phyloP scores from a whole-genome alignment of 495 filamentous ascomycete genomes.

The Chlorociboria aeruginascens region DNA sequence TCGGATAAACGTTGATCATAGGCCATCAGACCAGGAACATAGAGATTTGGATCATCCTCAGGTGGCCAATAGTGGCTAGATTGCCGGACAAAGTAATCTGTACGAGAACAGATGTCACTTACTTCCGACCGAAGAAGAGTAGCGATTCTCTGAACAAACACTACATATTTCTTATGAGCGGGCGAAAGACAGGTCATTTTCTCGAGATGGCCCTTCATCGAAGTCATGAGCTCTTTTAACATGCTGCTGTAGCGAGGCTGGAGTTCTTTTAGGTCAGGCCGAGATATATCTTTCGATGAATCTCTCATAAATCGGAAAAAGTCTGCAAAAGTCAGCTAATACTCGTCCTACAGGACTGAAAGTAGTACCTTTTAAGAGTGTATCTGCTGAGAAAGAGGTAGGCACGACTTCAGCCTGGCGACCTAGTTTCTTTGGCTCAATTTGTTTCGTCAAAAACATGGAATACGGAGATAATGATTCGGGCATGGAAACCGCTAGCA shows the following conservation, averaged over 20 bases:
- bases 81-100: constrained; percentile 34
- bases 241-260: constrained; percentile 23
- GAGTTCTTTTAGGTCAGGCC: constrained; percentile 14
- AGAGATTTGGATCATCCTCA: constrained; percentile 35
- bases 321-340: not conserved
- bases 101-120: constrained; percentile 29
- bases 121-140: constrained; percentile 33
- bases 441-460: no score
- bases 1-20: constrained; percentile 35
- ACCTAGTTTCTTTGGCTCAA: no score
- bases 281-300: not conserved
- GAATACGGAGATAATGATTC: no score
- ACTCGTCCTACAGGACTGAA: no score
- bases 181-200: constrained; percentile 17
- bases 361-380: no score
- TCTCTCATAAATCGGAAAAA: not conserved
- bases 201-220: constrained; percentile 33
- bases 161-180: constrained; percentile 29
- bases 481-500: not conserved
- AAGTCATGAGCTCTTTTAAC: constrained; percentile 32
- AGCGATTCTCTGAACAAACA: constrained; percentile 32
- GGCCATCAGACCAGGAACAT: constrained; percentile 33
- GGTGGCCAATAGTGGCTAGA: constrained; percentile 35
- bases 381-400: no score
- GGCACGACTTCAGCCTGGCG: no score